These are phyloP conservation scores for Colletotrichum tropicicola DNA, from an alignment of 2,329 filamentous ascomycete genomes.

Conservation along the genomic window DNA sequence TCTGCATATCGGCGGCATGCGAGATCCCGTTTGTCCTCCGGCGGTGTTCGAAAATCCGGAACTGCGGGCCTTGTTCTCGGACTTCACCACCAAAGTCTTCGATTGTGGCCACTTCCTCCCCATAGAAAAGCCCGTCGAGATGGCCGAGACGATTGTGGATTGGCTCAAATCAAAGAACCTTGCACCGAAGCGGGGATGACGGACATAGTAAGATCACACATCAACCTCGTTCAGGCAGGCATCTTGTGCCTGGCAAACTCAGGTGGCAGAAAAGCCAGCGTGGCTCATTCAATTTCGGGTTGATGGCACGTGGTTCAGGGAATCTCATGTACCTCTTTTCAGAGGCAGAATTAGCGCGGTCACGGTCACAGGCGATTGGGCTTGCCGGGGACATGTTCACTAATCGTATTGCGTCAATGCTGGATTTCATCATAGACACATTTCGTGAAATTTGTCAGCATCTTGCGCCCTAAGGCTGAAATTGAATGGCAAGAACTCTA, in stretches of 20 bases:
- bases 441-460: neutral
- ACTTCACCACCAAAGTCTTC: neutral
- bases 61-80: neutral
- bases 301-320: too few relatives aligned
- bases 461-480: neutral
- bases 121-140: neutral
- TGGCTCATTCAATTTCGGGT: too few relatives aligned
- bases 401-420: neutral
- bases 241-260: too few relatives aligned
- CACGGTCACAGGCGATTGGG: too few relatives aligned
- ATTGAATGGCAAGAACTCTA: neutral
- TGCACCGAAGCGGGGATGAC: neutral
- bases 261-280: too few relatives aligned
- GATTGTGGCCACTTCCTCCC: neutral
- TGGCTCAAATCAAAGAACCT: neutral
- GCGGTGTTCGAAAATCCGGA: neutral
- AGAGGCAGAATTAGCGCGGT: too few relatives aligned
- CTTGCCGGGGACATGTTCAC: neutral
- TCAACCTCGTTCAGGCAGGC: too few relatives aligned
- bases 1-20: neutral
- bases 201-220: too few relatives aligned
- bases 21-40: neutral
- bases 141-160: neutral
- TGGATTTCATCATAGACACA: neutral
- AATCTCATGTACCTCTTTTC: too few relatives aligned